Evolutionary conservation across 345 rosid species (phyloP), one percentile per base, ranked within the genome.

Genomic region (Chamaenerion angustifolium): DNA sequence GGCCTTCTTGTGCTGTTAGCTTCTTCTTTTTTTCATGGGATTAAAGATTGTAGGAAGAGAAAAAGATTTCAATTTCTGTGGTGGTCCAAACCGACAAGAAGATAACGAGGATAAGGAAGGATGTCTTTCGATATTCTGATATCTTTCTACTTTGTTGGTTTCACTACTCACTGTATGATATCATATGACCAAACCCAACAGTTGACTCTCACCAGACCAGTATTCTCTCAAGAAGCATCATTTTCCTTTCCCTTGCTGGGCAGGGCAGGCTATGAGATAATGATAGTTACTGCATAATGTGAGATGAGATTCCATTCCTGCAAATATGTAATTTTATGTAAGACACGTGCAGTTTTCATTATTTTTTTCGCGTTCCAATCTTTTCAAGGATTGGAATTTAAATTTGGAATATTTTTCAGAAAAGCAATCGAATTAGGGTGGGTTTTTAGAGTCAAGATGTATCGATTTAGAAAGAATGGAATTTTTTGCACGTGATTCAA

Each of bases 41-140:
- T 17, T 48, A 40, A 23, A 43, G 48, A 31, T 15, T 15, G 10
- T 19, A 19, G 60, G 46, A 55, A 45, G 11, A 10, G 45, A 47
- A 43, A 55, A 46, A 42, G 48, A 53, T 21, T 43, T 19, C 52
- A 61, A 60, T 44, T 65, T 65, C 58, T 40, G 12, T 19, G 55
- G 41, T 54, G 53, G 43, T 55, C 43, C 45, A 48, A 64, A 52
- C 51, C 68, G 54, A 58, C 62, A 46, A 54, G 43, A 12, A 42
- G 64, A 71, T 68, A 66, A 61, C 49, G 47, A 62, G 77, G 77
- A 72, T 76, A 76, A 72, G 76, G 60, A 57, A 62, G 71, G 71
- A 47, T 56, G 49, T 51, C 45, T 54, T n/a, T 31, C 41, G 7
- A 50, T 50, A 52, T 41, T 58, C 41, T 18, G 47, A 54, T 37